phyloP scores from a whole-genome alignment of 129 eudicot genomes.

The Rutidosis leptorrhynchoides region DNA sequence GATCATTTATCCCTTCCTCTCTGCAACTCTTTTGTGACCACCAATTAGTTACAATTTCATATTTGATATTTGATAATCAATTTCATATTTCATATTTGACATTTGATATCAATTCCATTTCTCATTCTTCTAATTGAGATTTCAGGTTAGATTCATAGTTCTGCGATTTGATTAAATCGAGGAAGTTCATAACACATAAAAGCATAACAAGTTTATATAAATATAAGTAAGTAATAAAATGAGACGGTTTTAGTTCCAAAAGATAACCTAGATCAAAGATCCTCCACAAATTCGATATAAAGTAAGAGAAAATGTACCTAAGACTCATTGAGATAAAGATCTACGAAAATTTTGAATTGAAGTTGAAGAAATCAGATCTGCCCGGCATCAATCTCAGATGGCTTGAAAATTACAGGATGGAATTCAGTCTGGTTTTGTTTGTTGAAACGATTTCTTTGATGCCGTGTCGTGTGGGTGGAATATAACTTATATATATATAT shows the following conservation, averaged over 20 bases:
- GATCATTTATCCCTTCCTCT: no score
- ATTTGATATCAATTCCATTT: no score
- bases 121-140: no score
- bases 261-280: neutral
- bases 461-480: neutral
- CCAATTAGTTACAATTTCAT: no score
- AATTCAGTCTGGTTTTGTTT: neutral
- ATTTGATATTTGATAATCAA: no score
- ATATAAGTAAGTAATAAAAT: neutral
- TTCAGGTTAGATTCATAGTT: no score
- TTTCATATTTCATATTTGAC: no score
- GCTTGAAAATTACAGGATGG: neutral
- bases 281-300: neutral
- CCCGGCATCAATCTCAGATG: conserved; percentile 4
- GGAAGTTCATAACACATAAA: no score
- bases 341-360: neutral
- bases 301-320: conserved; percentile 25
- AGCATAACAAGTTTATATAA: no score
- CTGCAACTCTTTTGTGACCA: no score
- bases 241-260: neutral
- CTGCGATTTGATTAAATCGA: no score
- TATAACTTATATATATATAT: no score
- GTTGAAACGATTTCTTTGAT: neutral
- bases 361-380: neutral
- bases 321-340: conserved; percentile 30